Evolutionary conservation across 805 yeast genomes (phyloP), one percentile per base, ranked within the genome.

Genomic region (Phaffomyces thermotolerans): DNA sequence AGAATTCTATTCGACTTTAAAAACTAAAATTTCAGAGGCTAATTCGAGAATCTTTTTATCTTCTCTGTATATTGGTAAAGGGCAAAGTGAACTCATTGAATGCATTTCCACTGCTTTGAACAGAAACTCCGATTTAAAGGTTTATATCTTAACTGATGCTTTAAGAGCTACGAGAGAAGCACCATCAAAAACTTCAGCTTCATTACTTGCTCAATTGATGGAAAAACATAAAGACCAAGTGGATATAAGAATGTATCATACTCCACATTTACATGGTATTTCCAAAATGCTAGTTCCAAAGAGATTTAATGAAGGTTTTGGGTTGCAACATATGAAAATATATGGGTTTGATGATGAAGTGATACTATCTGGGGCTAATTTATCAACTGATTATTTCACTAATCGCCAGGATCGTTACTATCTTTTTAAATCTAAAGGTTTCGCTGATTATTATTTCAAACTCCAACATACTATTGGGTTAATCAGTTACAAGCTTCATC

Each of bases 261-360:
- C 99, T 0, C 99, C 99, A 0, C 81, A 82, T 49, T 71, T 86
- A 52, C 67, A 73, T 34, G 95, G 95, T 0, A 57, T 86, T 46
- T 73, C 76, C 44, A 79, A 81, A 56, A 52, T 65, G 8, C 37
- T 84, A 36, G 71, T 88, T 3, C 99, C 99, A 0, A 81, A 75
- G 46, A 73, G 99, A 49, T 71, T 91, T 50, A 89, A 90, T 62
- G 99, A 93, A 65, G 90, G 95, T 4, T 71, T 75, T 53, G 99
- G 99, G 0, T 72, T 93, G 41, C 99, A 93, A 62, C 99, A 93
- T 59, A 93, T 93, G 98, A 93, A 93, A 61, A 73, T 93, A 25
- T 93, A 93, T 61, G 99, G 99, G 2, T 80, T 90, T 56, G 99
- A 93, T 61, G 79, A 88, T 55, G 96, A 90, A 58, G 78, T 93